Evolutionary conservation across 768 basidiomycete species (phyloP).

Genomic region (Coprinopsis cinerea): DNA sequence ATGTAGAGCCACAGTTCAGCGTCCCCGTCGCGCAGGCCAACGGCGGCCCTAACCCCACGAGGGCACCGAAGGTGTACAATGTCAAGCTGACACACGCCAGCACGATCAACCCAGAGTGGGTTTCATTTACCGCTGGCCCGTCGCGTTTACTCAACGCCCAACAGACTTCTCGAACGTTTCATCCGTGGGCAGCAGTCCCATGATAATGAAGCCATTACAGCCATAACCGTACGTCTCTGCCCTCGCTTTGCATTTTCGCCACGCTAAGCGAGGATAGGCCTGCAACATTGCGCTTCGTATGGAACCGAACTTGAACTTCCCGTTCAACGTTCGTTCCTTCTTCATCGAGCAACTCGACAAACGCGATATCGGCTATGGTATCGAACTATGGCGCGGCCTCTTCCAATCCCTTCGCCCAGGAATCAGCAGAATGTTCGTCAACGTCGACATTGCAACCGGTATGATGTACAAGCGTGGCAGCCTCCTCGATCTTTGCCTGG

Average conservation of each 20-base stretch:
- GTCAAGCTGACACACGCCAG: slow-evolving; percentile 54
- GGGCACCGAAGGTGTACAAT: slow-evolving; percentile 56
- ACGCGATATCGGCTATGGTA: slow-evolving; percentile 49
- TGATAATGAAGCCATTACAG: slow-evolving; percentile 55
- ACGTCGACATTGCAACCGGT: slow-evolving; percentile 73
- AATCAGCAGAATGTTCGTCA: slow-evolving; percentile 57
- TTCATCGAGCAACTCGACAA: slow-evolving; percentile 50
- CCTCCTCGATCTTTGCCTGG: slow-evolving; percentile 50
- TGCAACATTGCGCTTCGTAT: slow-evolving; percentile 72
- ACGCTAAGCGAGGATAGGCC: slow-evolving; percentile 35
- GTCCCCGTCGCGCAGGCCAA: slow-evolving; percentile 43
- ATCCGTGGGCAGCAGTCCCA: slow-evolving; percentile 56
- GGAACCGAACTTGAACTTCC: slow-evolving; percentile 61
- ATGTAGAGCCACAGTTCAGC: slow-evolving; percentile 43
- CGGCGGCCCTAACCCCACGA: slow-evolving; percentile 30
- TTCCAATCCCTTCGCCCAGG: slow-evolving; percentile 76
- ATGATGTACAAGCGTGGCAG: slow-evolving; percentile 67
- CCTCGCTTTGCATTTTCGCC: neutral
- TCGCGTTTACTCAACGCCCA: neutral
- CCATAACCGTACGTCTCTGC: slow-evolving; percentile 49
- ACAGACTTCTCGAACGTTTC: slow-evolving; percentile 58
- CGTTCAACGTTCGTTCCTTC: slow-evolving; percentile 72
- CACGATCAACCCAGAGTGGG: slow-evolving; percentile 28
- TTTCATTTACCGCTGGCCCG: neutral
- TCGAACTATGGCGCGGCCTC: slow-evolving; percentile 73